Evolutionary conservation across 345 rosid genomes (phyloP).

Genomic region (Excoecaria cochinchinensis): DNA sequence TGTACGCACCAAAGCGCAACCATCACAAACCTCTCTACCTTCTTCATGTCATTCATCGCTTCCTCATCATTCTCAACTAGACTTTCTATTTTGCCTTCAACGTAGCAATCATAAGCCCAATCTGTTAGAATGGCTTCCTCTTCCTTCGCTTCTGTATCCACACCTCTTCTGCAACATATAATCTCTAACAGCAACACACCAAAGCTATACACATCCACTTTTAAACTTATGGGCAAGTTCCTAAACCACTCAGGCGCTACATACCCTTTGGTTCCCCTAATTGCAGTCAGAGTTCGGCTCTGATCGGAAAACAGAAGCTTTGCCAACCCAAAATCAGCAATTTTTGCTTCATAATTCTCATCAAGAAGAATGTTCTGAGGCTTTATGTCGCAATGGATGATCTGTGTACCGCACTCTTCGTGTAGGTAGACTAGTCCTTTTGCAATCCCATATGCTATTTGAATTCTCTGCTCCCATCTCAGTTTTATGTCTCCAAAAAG

Average conservation of each 20-base stretch:
- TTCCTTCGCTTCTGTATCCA: not conserved
- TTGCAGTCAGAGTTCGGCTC: not conserved
- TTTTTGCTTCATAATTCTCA: conserved; percentile 1
- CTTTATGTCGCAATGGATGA: conserved; percentile 18
- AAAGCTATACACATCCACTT: conserved; percentile 29
- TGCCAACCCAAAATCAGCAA: conserved; percentile 18
- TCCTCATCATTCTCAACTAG: conserved; percentile 20
- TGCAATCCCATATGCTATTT: conserved; percentile 10
- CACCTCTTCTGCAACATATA: conserved; percentile 19
- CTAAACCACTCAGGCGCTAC: conserved; percentile 21
- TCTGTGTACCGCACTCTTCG: conserved; percentile 11
- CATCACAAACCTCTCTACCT: conserved; percentile 25
- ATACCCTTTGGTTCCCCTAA: conserved; percentile 15
- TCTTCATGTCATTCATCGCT: conserved; percentile 13
- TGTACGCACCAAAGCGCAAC: conserved; percentile 30
- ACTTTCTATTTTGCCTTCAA: not conserved
- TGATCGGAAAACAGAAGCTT: conserved; percentile 11
- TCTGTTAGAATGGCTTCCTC: conserved; percentile 6
- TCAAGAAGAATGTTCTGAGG: conserved; percentile 13
- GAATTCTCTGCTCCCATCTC: conserved; percentile 6
- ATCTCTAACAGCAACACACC: conserved; percentile 26
- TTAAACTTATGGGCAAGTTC: not conserved
- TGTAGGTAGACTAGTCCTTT: conserved; percentile 14
- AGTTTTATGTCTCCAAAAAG: not conserved
- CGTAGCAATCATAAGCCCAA: conserved; percentile 22